These are phyloP conservation scores for Styphnolobium japonicum DNA, from an alignment of 306 rosid species.

Conservation along the genomic window DNA sequence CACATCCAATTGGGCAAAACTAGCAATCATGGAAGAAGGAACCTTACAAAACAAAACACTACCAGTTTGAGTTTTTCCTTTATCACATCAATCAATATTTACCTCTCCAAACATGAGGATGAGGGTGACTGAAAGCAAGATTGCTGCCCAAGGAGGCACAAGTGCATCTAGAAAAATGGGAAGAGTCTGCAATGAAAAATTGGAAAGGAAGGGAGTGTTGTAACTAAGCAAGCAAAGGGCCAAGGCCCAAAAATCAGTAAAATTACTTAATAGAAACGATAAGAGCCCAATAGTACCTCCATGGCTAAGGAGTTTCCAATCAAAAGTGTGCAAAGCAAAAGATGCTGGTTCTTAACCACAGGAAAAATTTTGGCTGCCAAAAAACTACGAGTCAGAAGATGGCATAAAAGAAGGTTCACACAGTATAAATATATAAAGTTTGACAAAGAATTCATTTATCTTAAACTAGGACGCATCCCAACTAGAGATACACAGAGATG, in stretches of 20 bases:
- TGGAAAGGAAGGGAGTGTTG: background rate
- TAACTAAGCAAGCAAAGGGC: conserved; percentile 1
- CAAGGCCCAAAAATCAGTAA: background rate
- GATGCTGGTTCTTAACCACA: conserved; percentile 97
- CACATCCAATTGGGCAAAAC: background rate
- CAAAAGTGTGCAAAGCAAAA: conserved; percentile 87
- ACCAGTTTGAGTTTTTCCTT: background rate
- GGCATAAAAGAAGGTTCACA: background rate
- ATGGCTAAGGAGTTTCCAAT: conserved; percentile 92
- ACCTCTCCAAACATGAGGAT: conserved; percentile 98
- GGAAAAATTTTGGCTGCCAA: conserved; percentile 89
- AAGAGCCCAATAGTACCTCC: conserved; percentile 59
- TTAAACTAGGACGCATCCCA: background rate
- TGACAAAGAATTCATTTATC: background rate
- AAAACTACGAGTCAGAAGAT: background rate
- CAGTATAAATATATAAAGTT: background rate
- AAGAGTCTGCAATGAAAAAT: conserved; percentile 56
- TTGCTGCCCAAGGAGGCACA: conserved; percentile 87
- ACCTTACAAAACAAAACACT: conserved; percentile 15
- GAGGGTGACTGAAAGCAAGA: conserved; percentile 79
- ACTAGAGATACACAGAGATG: background rate
- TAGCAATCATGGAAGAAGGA: background rate
- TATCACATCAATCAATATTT: conserved; percentile 4
- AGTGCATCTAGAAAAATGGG: conserved; percentile 87
- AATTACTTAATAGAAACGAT: background rate